Evolutionary conservation across 176 grass and related monocot species (phyloP).

Genomic region (Zea luxurians): DNA sequence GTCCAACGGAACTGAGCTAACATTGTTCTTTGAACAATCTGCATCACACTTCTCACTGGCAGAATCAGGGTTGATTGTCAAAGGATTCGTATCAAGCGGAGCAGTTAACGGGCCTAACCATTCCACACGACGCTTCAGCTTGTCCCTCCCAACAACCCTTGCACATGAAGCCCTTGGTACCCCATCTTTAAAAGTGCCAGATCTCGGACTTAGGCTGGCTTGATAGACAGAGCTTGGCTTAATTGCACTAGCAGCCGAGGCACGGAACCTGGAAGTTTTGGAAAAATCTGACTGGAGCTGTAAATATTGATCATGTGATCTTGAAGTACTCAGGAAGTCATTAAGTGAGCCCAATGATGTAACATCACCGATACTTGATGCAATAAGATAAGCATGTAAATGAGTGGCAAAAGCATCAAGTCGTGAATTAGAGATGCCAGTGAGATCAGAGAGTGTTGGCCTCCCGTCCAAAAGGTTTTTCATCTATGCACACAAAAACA

Average conservation of each 20-base stretch:
- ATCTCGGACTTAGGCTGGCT: constrained; percentile 70
- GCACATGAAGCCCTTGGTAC: constrained; percentile 43
- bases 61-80: constrained; percentile 6
- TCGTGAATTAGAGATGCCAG: constrained; percentile 73
- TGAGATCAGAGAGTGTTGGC: constrained; percentile 74
- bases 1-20: constrained; percentile 34
- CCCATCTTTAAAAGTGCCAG: constrained; percentile 77
- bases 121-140: constrained; percentile 49
- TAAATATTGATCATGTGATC: constrained; percentile 39
- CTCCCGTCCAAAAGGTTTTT: constrained; percentile 75
- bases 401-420: constrained; percentile 78
- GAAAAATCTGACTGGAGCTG: constrained; percentile 43
- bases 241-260: constrained; percentile 36
- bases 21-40: constrained; percentile 39
- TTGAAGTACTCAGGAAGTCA: constrained; percentile 29
- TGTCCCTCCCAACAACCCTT: constrained; percentile 57
- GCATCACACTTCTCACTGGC: constrained; percentile 17
- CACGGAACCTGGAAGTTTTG: constrained; percentile 43
- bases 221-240: constrained; percentile 49
- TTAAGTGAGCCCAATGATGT: constrained; percentile 47
- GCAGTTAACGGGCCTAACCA: constrained; percentile 30
- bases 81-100: constrained; percentile 29
- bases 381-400: constrained; percentile 72
- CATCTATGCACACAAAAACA: constrained; percentile 56
- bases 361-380: constrained; percentile 60